phyloP scores from a whole-genome alignment of 139 green algal genomes.

The Haematococcus lacustris region DNA sequence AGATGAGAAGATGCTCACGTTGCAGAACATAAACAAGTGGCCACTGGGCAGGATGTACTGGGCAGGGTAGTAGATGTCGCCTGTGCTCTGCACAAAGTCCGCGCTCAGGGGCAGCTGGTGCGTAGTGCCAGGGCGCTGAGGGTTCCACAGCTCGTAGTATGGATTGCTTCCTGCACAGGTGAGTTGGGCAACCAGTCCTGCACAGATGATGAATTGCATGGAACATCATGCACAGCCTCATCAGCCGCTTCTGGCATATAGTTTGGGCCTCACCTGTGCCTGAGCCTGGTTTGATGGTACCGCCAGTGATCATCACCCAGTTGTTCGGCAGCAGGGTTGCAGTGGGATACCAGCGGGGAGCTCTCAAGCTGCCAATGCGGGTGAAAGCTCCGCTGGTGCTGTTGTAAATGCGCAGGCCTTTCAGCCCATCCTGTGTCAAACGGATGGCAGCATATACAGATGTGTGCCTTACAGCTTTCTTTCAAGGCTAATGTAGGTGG shows the following conservation, averaged over 20 bases:
- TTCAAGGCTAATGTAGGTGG: neutral
- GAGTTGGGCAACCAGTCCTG: too few relatives aligned
- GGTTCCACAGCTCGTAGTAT: slow-evolving; percentile 25
- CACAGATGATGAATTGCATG: too few relatives aligned
- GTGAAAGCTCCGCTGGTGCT: slow-evolving; percentile 5
- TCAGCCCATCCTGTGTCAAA: slow-evolving; percentile 10
- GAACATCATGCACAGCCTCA: too few relatives aligned
- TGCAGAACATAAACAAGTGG: slow-evolving; percentile 20
- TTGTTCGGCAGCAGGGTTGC: slow-evolving; percentile 17
- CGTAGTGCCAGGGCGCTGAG: slow-evolving; percentile 7
- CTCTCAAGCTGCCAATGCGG: slow-evolving; percentile 4
- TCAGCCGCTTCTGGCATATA: too few relatives aligned
- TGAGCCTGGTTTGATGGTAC: slow-evolving; percentile 16
- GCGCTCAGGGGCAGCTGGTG: slow-evolving; percentile 1
- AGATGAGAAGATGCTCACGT: too few relatives aligned
- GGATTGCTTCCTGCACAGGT: too few relatives aligned
- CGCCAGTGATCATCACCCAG: slow-evolving; percentile 12
- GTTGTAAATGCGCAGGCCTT: slow-evolving; percentile 18
- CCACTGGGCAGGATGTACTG: slow-evolving; percentile 10
- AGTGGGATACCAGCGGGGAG: slow-evolving; percentile 22
- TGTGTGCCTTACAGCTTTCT: neutral
- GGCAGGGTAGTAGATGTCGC: slow-evolving; percentile 26
- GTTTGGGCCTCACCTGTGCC: slow-evolving; percentile 13
- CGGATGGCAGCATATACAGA: neutral
- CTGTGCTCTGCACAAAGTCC: slow-evolving; percentile 5